phyloP scores from a whole-genome alignment of 2,329 filamentous ascomycete species.

The Periconia sp. region DNA sequence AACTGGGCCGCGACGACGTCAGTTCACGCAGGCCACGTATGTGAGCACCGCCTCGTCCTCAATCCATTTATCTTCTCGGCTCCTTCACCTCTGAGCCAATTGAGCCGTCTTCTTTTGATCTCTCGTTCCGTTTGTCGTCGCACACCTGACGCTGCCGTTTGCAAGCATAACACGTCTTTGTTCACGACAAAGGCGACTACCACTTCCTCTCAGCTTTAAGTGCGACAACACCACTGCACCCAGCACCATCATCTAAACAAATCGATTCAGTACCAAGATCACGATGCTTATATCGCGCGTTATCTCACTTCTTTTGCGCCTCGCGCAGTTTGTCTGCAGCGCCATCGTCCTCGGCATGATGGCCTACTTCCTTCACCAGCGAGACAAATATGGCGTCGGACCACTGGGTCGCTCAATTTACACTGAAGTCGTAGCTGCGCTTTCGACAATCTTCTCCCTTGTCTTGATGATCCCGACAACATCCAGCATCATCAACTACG shows the following conservation, averaged over 20 bases:
- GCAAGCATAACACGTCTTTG: too few species aligned
- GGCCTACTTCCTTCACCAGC: constrained; percentile 28
- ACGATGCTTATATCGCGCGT: constrained; percentile 53
- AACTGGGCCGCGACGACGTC: background rate
- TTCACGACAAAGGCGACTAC: too few species aligned
- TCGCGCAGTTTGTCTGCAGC: constrained; percentile 71
- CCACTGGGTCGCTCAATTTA: constrained; percentile 73
- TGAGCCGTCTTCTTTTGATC: too few species aligned
- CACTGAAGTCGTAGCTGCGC: constrained; percentile 71
- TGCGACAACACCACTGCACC: too few species aligned
- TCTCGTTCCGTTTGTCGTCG: too few species aligned
- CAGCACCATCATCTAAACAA: background rate
- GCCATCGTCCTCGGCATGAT: constrained; percentile 57
- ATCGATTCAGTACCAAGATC: background rate
- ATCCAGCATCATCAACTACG: constrained; percentile 71
- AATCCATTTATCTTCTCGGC: too few species aligned
- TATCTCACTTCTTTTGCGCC: constrained; percentile 63
- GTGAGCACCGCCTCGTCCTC: too few species aligned
- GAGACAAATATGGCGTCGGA: constrained; percentile 55
- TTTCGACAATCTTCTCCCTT: constrained; percentile 72
- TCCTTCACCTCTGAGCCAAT: too few species aligned
- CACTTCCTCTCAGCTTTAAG: background rate
- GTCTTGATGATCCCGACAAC: constrained; percentile 77
- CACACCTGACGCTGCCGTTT: too few species aligned
- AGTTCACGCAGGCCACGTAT: too few species aligned